These are phyloP conservation scores for Solanum tarapatanum DNA, from an alignment of 257 asterid species.

Conservation along the genomic window DNA sequence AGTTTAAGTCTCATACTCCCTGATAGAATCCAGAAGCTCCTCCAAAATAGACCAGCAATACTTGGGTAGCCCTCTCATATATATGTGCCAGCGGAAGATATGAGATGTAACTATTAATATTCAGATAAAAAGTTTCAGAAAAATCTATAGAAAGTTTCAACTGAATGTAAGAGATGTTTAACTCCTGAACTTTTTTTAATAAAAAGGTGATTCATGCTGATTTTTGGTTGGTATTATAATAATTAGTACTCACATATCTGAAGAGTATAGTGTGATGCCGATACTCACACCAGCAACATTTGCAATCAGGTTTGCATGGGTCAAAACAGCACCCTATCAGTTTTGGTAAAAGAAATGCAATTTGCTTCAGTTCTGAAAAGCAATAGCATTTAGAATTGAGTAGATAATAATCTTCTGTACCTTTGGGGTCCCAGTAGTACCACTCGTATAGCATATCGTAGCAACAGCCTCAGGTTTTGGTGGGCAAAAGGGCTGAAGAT, in stretches of 20 bases:
- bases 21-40: slow-evolving; percentile 83
- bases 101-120: slow-evolving; percentile 63
- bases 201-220: neutral
- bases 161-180: neutral
- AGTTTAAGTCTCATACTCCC: slow-evolving; percentile 45
- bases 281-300: slow-evolving; percentile 55
- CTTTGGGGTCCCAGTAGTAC: slow-evolving; percentile 98
- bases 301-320: slow-evolving; percentile 74
- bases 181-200: neutral
- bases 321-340: slow-evolving; percentile 64
- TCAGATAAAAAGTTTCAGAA: neutral
- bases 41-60: slow-evolving; percentile 39
- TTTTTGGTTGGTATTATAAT: neutral
- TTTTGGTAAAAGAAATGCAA: neutral
- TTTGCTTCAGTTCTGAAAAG: neutral
- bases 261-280: slow-evolving; percentile 36
- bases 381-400: neutral
- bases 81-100: slow-evolving; percentile 98
- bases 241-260: slow-evolving; percentile 64
- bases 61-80: slow-evolving; percentile 77
- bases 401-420: slow-evolving; percentile 12
- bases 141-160: neutral
- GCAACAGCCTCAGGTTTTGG: slow-evolving; percentile 76
- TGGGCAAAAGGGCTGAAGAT: slow-evolving; percentile 57
- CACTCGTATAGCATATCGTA: slow-evolving; percentile 90